phyloP scores from a whole-genome alignment of 1,284 basidiomycete species.

The Golubevia pallescens region DNA sequence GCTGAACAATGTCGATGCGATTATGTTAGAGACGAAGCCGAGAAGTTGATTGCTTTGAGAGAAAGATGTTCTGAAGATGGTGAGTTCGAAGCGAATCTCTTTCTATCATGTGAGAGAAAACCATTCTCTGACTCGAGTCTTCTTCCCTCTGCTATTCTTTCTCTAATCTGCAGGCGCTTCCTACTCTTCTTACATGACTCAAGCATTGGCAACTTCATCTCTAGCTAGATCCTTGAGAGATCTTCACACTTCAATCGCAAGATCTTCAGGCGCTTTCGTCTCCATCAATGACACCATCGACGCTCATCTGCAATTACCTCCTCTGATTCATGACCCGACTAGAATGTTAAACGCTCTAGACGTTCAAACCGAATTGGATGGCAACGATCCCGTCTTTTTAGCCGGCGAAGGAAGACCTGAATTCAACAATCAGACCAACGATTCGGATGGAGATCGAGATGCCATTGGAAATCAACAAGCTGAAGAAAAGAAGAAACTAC shows the following conservation, averaged over 20 bases:
- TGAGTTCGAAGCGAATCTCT: constrained; percentile 6
- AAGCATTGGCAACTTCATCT: constrained; percentile 38
- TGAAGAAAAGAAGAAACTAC: neutral
- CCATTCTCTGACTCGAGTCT: too few species aligned
- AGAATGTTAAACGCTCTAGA: constrained; percentile 31
- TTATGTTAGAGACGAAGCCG: constrained; percentile 42
- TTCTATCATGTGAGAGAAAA: neutral
- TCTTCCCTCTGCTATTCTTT: too few species aligned
- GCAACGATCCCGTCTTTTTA: constrained; percentile 40
- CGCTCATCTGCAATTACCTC: constrained; percentile 53
- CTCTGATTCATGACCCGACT: constrained; percentile 37
- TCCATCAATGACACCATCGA: constrained; percentile 50
- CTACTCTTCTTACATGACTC: constrained; percentile 30
- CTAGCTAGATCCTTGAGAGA: constrained; percentile 40
- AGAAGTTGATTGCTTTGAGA: constrained; percentile 33
- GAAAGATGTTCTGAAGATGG: constrained; percentile 47
- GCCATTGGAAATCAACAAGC: neutral
- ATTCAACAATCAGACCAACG: constrained; percentile 18
- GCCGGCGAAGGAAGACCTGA: constrained; percentile 33
- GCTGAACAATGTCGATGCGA: constrained; percentile 38
- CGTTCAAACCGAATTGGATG: constrained; percentile 49
- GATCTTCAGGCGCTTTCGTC: constrained; percentile 37
- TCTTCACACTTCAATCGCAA: constrained; percentile 42
- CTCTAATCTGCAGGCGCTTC: constrained; percentile 7
- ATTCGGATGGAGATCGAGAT: neutral